Conservation (phyloP, 352 stramenopile genomes). For the Phytophthora palmivora region DNA sequence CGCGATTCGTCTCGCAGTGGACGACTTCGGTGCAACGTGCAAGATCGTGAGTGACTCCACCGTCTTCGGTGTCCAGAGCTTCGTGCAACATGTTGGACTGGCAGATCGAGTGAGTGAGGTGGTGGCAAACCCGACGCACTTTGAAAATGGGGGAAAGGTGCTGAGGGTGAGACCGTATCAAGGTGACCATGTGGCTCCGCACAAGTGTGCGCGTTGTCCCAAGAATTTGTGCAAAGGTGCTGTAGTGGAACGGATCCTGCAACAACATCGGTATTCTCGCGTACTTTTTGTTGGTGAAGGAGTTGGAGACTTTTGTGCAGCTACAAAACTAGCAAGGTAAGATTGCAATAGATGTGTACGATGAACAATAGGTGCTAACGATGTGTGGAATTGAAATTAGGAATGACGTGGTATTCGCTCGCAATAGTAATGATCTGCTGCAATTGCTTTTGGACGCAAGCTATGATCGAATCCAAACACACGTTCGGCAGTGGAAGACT, state of each 20-base stretch:
- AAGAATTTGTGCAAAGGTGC: constrained; percentile 71
- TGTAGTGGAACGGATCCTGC: constrained; percentile 47
- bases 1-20: constrained; percentile 48
- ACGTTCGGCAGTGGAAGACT: no score
- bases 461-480: no score
- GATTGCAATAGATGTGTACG: no score
- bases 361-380: no score
- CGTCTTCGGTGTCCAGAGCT: constrained; percentile 54
- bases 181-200: constrained; percentile 27
- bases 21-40: constrained; percentile 37
- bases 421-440: no score
- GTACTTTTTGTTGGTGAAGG: constrained; percentile 60
- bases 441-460: no score
- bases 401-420: no score
- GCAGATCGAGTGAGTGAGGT: constrained; percentile 40
- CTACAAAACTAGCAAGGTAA: no score
- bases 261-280: constrained; percentile 35
- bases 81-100: constrained; percentile 45
- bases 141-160: constrained; percentile 20
- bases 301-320: no score
- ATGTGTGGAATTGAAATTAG: no score
- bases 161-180: constrained; percentile 54
- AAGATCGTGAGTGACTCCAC: constrained; percentile 62
- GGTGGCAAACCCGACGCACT: constrained; percentile 45
- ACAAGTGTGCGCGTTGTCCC: constrained; percentile 54